Evolutionary conservation across 2,329 filamentous ascomycete species (phyloP).

Genomic region (Cladobotryum protrusum): DNA sequence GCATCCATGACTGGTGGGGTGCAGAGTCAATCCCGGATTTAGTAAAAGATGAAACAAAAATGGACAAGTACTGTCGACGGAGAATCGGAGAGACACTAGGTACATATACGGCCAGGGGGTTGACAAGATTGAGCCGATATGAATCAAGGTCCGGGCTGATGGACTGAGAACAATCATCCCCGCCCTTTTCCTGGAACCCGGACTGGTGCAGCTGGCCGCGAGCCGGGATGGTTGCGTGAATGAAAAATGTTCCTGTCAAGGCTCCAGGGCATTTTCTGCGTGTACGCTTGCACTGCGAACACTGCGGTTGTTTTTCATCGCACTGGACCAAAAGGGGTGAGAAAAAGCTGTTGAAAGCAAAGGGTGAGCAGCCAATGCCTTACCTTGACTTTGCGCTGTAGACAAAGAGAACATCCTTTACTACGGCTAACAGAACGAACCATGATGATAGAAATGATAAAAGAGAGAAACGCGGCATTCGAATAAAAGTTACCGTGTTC

Average conservation of each 20-base stretch:
- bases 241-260: conserved; percentile 1
- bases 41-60: conserved; percentile 1
- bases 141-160: no score
- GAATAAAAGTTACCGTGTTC: no score
- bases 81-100: background rate
- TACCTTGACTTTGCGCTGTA: conserved; percentile 8
- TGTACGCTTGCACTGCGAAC: conserved; percentile 3
- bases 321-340: background rate
- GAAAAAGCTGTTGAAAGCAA: background rate
- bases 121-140: no score
- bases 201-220: background rate
- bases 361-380: background rate
- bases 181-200: no score
- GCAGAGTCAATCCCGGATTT: background rate
- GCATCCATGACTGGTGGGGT: conserved; percentile 4
- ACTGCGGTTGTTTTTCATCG: conserved; percentile 6
- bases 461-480: no score
- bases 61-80: background rate
- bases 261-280: conserved; percentile 1
- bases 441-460: background rate
- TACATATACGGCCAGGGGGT: background rate
- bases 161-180: no score
- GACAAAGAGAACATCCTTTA: conserved; percentile 4
- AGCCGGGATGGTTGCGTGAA: background rate
- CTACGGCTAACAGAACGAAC: conserved; percentile 4